These are phyloP conservation scores for Claviceps quebecensis DNA, from an alignment of 2,329 filamentous ascomycete genomes.

Conservation along the genomic window DNA sequence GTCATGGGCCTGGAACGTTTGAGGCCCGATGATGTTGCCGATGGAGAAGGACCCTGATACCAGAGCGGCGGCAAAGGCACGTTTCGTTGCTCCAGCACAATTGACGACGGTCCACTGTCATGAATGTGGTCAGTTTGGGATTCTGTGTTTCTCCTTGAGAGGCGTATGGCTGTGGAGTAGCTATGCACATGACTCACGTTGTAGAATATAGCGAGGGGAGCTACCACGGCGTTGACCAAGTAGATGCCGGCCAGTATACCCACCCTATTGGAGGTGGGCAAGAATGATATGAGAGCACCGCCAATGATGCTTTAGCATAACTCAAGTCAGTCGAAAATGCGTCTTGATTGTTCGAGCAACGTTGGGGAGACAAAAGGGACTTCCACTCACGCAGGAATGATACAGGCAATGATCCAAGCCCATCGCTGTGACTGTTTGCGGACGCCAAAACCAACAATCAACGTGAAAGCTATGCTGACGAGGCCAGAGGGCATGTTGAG, in stretches of 20 bases:
- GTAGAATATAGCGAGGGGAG: conserved; percentile 31
- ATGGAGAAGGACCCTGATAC: conserved; percentile 36
- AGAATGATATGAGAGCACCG: conserved; percentile 38
- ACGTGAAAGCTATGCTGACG: conserved; percentile 37
- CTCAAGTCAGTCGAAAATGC: background rate
- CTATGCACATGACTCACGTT: conserved; percentile 17
- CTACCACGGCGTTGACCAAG: conserved; percentile 35
- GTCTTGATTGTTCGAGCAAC: background rate
- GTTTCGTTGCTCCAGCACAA: conserved; percentile 37
- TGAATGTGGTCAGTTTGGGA: background rate
- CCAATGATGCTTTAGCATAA: conserved; percentile 25
- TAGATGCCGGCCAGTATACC: conserved; percentile 36
- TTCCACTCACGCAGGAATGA: conserved; percentile 29
- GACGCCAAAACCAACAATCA: conserved; percentile 33
- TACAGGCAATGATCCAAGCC: conserved; percentile 34
- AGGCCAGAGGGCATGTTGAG: conserved; percentile 41
- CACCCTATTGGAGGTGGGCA: conserved; percentile 28
- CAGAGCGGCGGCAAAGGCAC: conserved; percentile 33
- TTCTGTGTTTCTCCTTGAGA: no score
- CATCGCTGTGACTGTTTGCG: conserved; percentile 33
- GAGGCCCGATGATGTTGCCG: conserved; percentile 42
- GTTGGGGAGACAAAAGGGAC: background rate
- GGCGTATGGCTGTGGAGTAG: no score
- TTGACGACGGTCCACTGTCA: conserved; percentile 34
- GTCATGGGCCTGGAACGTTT: conserved; percentile 39